A percentile compares a stretch with the other conserved stretches of the same genome.
phyloP scores from a whole-genome alignment of 768 basidiomycete genomes.

The Psilocybe cubensis region DNA sequence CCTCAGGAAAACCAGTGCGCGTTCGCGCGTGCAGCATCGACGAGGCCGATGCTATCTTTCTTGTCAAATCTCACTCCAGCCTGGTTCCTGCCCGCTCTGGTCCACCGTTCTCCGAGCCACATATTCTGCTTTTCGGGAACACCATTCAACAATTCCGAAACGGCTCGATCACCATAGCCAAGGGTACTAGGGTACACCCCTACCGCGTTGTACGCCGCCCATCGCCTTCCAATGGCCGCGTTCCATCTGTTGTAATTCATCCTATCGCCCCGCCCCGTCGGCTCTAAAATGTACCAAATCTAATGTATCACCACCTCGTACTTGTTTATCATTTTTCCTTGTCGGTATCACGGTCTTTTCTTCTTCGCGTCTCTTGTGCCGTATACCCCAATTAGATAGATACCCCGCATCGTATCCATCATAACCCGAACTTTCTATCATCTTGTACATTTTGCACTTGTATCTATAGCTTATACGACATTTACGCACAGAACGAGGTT shows the following conservation, averaged over 20 bases:
- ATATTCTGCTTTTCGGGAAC: conserved; percentile 54
- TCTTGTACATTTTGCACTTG: conserved; percentile 3
- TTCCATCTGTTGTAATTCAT: conserved; percentile 20
- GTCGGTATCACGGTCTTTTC: background rate
- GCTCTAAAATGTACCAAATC: background rate
- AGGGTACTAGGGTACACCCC: conserved; percentile 57
- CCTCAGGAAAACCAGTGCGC: conserved; percentile 32
- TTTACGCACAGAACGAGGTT: background rate
- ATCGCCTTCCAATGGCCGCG: conserved; percentile 5
- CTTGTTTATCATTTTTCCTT: background rate
- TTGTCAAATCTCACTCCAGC: conserved; percentile 38
- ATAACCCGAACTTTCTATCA: background rate
- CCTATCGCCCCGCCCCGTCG: conserved; percentile 10
- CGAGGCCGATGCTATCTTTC: conserved; percentile 54
- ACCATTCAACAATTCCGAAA: conserved; percentile 50
- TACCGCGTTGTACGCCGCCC: conserved; percentile 36
- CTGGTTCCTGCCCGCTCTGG: conserved; percentile 13
- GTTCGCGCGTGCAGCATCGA: conserved; percentile 56
- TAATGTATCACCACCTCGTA: conserved; percentile 1
- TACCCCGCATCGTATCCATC: conserved; percentile 12
- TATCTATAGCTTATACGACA: conserved; percentile 8
- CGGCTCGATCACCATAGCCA: conserved; percentile 38
- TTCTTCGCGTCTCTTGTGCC: conserved; percentile 1
- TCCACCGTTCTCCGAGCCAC: conserved; percentile 22
- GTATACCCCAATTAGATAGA: conserved; percentile 1